phyloP scores from a whole-genome alignment of 108 stramenopile genomes.

The Conticribra guillardii region DNA sequence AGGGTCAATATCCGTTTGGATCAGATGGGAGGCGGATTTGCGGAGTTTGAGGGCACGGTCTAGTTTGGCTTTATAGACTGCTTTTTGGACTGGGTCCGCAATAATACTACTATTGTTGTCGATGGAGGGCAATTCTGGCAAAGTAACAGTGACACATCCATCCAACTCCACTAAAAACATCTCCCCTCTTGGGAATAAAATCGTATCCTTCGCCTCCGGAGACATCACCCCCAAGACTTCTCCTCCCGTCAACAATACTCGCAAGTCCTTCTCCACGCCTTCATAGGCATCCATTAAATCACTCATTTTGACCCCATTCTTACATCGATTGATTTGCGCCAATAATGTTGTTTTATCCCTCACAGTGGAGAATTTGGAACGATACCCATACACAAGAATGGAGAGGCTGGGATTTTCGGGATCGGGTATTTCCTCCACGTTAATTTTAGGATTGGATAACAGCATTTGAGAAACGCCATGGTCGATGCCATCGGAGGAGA shows the following conservation, averaged over 20 bases:
- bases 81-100: not conserved
- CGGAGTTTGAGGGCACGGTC: not conserved
- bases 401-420: constrained; percentile 80
- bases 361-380: constrained; percentile 75
- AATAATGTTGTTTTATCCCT: constrained; percentile 63
- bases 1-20: constrained; percentile 76
- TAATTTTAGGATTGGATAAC: constrained; percentile 70
- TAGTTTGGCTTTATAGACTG: constrained; percentile 6
- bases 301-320: constrained; percentile 62
- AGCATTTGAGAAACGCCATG: constrained; percentile 63
- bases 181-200: constrained; percentile 85
- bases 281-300: constrained; percentile 82
- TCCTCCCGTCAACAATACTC: constrained; percentile 66
- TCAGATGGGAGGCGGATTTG: constrained; percentile 27
- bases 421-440: constrained; percentile 79
- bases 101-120: not conserved
- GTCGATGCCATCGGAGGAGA: constrained; percentile 54
- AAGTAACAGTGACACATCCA: constrained; percentile 59
- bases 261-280: constrained; percentile 74
- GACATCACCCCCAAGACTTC: constrained; percentile 76
- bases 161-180: constrained; percentile 83
- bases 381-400: constrained; percentile 76
- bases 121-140: constrained; percentile 9
- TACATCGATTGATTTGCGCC: constrained; percentile 84
- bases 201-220: constrained; percentile 75